Conservation (phyloP, 331 rosid genomes). For the Telfairia occidentalis region DNA sequence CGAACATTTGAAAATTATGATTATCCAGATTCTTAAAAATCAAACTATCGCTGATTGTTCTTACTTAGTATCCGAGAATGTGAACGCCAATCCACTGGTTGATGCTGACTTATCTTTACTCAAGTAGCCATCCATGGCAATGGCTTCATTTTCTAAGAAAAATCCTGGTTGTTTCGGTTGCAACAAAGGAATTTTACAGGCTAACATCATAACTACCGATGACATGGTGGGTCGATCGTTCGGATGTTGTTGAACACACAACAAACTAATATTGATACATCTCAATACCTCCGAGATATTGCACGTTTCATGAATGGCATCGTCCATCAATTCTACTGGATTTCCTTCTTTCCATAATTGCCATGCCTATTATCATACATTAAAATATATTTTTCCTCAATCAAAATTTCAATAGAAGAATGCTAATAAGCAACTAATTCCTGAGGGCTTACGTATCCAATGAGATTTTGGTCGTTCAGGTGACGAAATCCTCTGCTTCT, state of each 20-base stretch:
- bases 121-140: background rate
- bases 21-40: no score
- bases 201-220: conserved; percentile 36
- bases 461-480: conserved; percentile 27
- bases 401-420: background rate
- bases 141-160: conserved; percentile 1
- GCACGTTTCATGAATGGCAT: conserved; percentile 17
- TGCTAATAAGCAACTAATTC: background rate
- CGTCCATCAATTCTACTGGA: conserved; percentile 31
- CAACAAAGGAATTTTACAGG: conserved; percentile 31
- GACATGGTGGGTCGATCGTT: conserved; percentile 55
- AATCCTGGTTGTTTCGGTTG: conserved; percentile 52
- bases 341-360: conserved; percentile 38
- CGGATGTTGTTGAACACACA: conserved; percentile 50
- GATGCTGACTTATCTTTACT: background rate
- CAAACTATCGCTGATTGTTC: background rate
- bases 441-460: conserved; percentile 44
- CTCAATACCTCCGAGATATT: conserved; percentile 20
- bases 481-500: conserved; percentile 28
- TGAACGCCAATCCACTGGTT: background rate
- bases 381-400: background rate
- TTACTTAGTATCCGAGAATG: background rate
- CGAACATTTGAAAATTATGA: no score
- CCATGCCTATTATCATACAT: conserved; percentile 49
- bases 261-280: conserved; percentile 44